phyloP scores from a whole-genome alignment of 441 rosid species.

The Gossypium lobatum region DNA sequence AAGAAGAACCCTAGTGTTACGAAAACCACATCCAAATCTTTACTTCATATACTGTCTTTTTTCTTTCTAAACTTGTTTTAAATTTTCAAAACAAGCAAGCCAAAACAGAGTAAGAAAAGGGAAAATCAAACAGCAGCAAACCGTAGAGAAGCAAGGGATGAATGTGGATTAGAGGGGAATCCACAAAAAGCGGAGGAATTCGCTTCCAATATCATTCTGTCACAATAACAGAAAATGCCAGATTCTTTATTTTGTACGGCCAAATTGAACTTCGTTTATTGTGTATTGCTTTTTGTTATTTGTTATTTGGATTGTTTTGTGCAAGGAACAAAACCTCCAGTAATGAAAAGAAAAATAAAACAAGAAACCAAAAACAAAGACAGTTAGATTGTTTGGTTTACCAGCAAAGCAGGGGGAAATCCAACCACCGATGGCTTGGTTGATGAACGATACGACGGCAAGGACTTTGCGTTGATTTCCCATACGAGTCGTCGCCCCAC shows the following conservation, averaged over 20 bases:
- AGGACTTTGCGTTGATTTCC: constrained; percentile 6
- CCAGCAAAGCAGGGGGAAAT: background rate
- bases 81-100: background rate
- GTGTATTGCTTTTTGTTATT: background rate
- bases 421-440: background rate
- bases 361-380: background rate
- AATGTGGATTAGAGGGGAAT: background rate
- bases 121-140: constrained; percentile 5
- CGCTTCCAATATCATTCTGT: background rate
- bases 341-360: background rate
- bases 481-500: background rate
- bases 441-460: background rate
- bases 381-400: background rate
- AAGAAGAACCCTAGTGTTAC: background rate
- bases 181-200: background rate
- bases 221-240: background rate
- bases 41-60: background rate
- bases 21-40: background rate
- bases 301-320: background rate
- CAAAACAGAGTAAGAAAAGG: background rate
- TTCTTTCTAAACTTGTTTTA: background rate
- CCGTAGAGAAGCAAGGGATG: background rate
- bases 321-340: background rate
- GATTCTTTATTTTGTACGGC: background rate
- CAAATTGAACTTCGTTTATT: background rate